Evolutionary conservation across 2,329 filamentous ascomycete genomes (phyloP), one percentile per base, ranked within the genome.

Genomic region (Pseudogymnoascus verrucosus): DNA sequence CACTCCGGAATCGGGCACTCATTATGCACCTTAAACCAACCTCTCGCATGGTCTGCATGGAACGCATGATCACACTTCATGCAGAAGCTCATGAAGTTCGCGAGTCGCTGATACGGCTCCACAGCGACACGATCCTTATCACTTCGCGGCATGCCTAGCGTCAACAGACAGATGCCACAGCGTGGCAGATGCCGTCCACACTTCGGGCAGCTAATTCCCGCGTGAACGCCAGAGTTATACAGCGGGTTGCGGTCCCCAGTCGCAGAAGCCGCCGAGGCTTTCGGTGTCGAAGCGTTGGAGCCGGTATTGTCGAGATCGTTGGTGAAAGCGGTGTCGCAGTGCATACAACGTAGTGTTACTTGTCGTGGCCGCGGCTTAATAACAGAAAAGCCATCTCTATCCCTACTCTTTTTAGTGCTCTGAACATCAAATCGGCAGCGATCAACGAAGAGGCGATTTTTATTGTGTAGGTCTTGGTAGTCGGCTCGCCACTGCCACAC

Each of bases 371-470:
- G 82, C 1, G 87, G 82, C 64, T 84, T 85, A 67, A 89, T 81
- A 6, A 84, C 82, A n/a, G 84, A 84, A 6, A 77, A 75, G 42
- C 88, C 88, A 62, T 86, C 82, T 62, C 84, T 83, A 64, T 87
- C 84, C 68, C 77, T 75, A 59, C 87, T 88, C 68, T 83, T 83
- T 67, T 86, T 85, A 23, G 88, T 90, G 71, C 89, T 89, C 72
- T 90, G 87, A 65, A 90, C 88, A 68, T 90, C 88, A 75, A 92
- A 93, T 70, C 88, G 88, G 63, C 89, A 89, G 57, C 90, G 85
- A 68, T 90, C 83, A 66, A 89, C 85, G 76, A 90, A 93, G 63
- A 81, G 84, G 74, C 82, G 89, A 81, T 90, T 90, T 67, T 81
- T 87, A 77, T 89, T 85, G 39, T 89, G 82, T 69, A 90, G 86